Evolutionary conservation across 495 filamentous ascomycete species (phyloP).

Genomic region (Talaromyces adpressus): DNA sequence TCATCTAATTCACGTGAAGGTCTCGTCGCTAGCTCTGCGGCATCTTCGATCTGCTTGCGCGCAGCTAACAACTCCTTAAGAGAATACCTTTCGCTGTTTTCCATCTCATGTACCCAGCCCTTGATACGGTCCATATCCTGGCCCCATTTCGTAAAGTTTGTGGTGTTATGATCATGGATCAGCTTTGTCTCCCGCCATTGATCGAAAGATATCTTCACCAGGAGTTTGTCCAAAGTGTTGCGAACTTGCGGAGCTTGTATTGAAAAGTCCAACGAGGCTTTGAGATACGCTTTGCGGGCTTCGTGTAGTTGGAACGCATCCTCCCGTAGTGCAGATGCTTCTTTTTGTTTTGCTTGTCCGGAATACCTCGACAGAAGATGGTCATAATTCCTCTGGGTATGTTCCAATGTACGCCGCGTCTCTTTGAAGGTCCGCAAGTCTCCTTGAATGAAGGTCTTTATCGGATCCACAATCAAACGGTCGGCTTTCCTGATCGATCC

Average conservation of each 20-base stretch:
- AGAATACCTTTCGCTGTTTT: slow-evolving; percentile 70
- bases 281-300: slow-evolving; percentile 83
- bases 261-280: slow-evolving; percentile 89
- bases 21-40: slow-evolving; percentile 56
- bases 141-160: slow-evolving; percentile 52
- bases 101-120: slow-evolving; percentile 92
- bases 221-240: slow-evolving; percentile 70
- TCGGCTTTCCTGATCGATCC: slow-evolving; percentile 68
- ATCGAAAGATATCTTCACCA: slow-evolving; percentile 77
- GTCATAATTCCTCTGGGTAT: slow-evolving; percentile 79
- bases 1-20: slow-evolving; percentile 91
- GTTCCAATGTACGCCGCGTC: slow-evolving; percentile 62
- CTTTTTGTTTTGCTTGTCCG: slow-evolving; percentile 83
- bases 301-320: slow-evolving; percentile 96
- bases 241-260: slow-evolving; percentile 77
- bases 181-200: slow-evolving; percentile 77
- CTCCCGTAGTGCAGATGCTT: slow-evolving; percentile 81
- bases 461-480: slow-evolving; percentile 67
- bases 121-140: slow-evolving; percentile 83
- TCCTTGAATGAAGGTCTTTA: slow-evolving; percentile 63
- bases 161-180: slow-evolving; percentile 51
- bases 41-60: slow-evolving; percentile 76
- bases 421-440: slow-evolving; percentile 73
- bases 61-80: slow-evolving; percentile 71
- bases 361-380: slow-evolving; percentile 70